Conservation (phyloP, 345 rosid species). For the Raphanus sativus region DNA sequence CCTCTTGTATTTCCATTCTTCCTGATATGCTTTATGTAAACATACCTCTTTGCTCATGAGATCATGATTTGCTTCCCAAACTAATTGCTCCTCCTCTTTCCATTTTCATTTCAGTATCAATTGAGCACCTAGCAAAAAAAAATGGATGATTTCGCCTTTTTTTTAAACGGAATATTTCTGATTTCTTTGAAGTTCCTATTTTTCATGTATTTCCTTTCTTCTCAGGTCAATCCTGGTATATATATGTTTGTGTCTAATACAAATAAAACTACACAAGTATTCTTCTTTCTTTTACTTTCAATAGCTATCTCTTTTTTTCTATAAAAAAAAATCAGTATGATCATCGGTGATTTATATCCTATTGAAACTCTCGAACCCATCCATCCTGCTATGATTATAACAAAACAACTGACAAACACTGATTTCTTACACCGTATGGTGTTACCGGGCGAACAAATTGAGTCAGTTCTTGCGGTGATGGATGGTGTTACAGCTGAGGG, state of each 20-base stretch:
- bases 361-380: too few species aligned
- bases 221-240: neutral
- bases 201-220: neutral
- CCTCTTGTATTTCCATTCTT: neutral
- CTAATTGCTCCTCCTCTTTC: neutral
- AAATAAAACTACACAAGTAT: too few species aligned
- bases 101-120: neutral
- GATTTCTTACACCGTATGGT: too few species aligned
- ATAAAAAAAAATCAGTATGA: too few species aligned
- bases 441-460: too few species aligned
- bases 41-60: neutral
- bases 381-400: too few species aligned
- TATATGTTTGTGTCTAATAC: neutral
- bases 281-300: too few species aligned
- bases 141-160: neutral
- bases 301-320: too few species aligned
- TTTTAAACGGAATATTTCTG: neutral
- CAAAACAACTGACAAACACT: too few species aligned
- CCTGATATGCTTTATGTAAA: neutral
- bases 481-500: too few species aligned
- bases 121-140: neutral
- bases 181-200: neutral
- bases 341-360: too few species aligned
- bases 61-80: neutral
- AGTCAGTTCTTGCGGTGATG: too few species aligned